Evolutionary conservation across 106 monocot species (phyloP).

Genomic region (Amphibolis antarctica): DNA sequence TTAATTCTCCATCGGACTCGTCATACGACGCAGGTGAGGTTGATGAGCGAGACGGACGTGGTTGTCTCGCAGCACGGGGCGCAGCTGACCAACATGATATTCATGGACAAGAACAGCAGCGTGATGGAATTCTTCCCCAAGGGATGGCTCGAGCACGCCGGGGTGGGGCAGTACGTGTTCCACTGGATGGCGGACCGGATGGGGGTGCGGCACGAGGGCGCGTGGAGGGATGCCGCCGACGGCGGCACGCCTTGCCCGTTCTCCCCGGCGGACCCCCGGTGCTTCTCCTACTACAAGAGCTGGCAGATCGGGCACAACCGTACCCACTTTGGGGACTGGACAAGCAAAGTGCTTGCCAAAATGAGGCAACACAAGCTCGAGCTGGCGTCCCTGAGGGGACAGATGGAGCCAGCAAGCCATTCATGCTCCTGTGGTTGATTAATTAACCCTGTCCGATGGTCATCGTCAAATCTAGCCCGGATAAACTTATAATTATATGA

Average conservation of each 20-base stretch:
- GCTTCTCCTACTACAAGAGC: conserved; percentile 20
- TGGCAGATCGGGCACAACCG: conserved; percentile 7
- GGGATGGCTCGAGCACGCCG: conserved; percentile 50
- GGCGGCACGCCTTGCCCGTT: conserved; percentile 22
- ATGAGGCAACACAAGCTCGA: conserved; percentile 6
- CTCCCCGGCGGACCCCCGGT: not conserved
- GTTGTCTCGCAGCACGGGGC: conserved; percentile 51
- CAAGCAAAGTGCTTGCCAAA: conserved; percentile 1
- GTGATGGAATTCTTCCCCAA: conserved; percentile 75
- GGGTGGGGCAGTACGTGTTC: conserved; percentile 37
- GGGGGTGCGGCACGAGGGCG: conserved; percentile 38
- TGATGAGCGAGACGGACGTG: conserved; percentile 44
- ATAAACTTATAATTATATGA: too few relatives aligned
- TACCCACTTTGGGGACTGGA: conserved; percentile 15
- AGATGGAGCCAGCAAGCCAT: too few relatives aligned
- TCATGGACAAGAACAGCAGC: conserved; percentile 74
- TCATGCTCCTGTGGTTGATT: not conserved
- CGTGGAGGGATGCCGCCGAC: conserved; percentile 30
- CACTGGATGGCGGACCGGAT: conserved; percentile 34
- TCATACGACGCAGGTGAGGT: conserved; percentile 29
- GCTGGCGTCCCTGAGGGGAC: not conserved
- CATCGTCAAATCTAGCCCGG: too few relatives aligned
- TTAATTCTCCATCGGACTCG: too few relatives aligned
- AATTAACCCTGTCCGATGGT: too few relatives aligned
- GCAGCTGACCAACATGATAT: conserved; percentile 60